These are phyloP conservation scores for Rhizopus delemar DNA, from an alignment of 371 early-diverging fungal species.

Conservation along the genomic window DNA sequence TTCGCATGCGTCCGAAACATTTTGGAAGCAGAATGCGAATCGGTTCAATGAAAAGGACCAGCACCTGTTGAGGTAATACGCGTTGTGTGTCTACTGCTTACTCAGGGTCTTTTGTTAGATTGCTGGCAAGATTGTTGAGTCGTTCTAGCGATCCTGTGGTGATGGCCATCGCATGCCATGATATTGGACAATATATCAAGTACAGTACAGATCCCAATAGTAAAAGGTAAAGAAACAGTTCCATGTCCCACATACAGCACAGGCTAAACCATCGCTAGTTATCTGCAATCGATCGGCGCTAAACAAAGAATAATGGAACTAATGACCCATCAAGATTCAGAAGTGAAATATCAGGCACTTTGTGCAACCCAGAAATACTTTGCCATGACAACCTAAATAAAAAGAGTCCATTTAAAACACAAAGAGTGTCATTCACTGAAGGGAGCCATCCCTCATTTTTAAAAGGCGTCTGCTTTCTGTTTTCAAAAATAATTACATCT, in stretches of 20 bases:
- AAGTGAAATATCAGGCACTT: constrained; percentile 90
- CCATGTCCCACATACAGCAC: neutral
- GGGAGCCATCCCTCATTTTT: too few relatives aligned
- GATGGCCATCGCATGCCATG: constrained; percentile 88
- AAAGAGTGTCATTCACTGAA: too few relatives aligned
- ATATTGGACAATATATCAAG: constrained; percentile 93
- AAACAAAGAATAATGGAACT: constrained; percentile 94
- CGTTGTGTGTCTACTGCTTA: neutral
- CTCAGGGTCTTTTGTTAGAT: constrained; percentile 33
- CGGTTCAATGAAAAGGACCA: constrained; percentile 79
- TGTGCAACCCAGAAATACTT: constrained; percentile 82
- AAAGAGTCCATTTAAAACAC: neutral
- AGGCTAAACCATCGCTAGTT: constrained; percentile 39
- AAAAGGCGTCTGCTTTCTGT: too few relatives aligned
- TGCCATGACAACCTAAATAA: constrained; percentile 2
- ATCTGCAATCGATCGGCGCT: constrained; percentile 86
- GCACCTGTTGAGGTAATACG: constrained; percentile 63
- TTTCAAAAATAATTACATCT: too few relatives aligned
- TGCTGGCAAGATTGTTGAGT: constrained; percentile 68
- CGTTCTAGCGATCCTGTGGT: constrained; percentile 67
- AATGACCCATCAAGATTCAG: constrained; percentile 83
- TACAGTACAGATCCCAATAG: constrained; percentile 67
- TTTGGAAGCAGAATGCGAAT: constrained; percentile 89
- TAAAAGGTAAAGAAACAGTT: constrained; percentile 59
- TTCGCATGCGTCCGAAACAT: constrained; percentile 85